Conservation (phyloP, 768 basidiomycete species). For the Tricholoma bakamatsutake region DNA sequence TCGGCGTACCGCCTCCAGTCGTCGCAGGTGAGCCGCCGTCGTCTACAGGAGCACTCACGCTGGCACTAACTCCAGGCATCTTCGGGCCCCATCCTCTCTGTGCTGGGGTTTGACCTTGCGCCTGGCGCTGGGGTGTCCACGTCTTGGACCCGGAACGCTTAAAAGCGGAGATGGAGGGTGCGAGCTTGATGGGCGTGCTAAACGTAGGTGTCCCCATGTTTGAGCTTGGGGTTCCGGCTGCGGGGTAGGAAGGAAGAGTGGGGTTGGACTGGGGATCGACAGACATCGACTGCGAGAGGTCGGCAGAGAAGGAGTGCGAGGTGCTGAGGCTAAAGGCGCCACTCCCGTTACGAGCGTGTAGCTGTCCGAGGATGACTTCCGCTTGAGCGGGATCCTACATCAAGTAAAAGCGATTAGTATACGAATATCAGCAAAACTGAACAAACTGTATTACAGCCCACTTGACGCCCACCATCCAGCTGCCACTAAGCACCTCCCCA, state of each 20-base stretch:
- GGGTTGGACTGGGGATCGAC: constrained; percentile 36
- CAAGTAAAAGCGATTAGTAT: not conserved
- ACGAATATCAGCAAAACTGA: not conserved
- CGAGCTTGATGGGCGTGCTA: constrained; percentile 68
- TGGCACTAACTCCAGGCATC: constrained; percentile 10
- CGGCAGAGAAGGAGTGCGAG: constrained; percentile 13
- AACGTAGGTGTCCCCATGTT: constrained; percentile 35
- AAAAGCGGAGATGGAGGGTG: constrained; percentile 70
- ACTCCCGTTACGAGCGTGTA: constrained; percentile 18
- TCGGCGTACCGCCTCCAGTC: constrained; percentile 24
- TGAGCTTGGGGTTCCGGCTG: constrained; percentile 7
- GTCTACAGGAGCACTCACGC: constrained; percentile 3
- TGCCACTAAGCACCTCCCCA: constrained; percentile 69
- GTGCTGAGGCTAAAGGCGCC: constrained; percentile 8
- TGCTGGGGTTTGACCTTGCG: not conserved
- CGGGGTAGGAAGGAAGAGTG: not conserved
- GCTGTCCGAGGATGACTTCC: constrained; percentile 44
- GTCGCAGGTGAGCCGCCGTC: constrained; percentile 8
- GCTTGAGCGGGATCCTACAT: constrained; percentile 57
- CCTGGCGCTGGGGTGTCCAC: constrained; percentile 20
- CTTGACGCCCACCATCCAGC: constrained; percentile 83
- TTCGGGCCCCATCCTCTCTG: constrained; percentile 18
- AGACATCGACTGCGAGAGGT: constrained; percentile 31
- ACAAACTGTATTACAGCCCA: constrained; percentile 61
- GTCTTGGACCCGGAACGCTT: constrained; percentile 36